phyloP scores from a whole-genome alignment of 192 early-diverging fungal genomes.

The Coemansia erecta region DNA sequence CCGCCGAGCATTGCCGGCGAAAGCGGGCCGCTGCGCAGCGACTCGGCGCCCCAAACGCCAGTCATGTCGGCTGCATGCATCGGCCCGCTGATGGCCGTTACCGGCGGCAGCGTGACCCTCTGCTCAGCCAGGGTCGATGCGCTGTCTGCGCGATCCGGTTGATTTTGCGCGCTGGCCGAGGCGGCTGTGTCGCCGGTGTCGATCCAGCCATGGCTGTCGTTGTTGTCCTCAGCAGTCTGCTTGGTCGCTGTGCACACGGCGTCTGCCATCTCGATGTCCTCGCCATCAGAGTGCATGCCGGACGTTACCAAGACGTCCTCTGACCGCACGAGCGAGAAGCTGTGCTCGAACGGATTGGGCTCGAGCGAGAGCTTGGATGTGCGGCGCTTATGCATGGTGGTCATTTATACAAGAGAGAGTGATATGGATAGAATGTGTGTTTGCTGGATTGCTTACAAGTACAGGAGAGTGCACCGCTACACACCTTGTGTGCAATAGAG shows the following conservation, averaged over 20 bases:
- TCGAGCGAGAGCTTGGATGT: constrained; percentile 72
- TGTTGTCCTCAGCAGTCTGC: not conserved
- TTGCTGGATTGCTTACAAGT: not conserved
- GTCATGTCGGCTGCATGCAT: constrained; percentile 40
- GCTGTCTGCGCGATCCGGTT: not conserved
- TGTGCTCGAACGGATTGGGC: constrained; percentile 87
- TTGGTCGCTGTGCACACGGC: too few species aligned
- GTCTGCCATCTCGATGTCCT: too few species aligned
- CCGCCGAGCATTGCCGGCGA: constrained; percentile 78
- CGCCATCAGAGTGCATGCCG: not conserved
- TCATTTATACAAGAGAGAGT: constrained; percentile 19
- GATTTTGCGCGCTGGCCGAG: not conserved
- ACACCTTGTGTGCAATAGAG: constrained; percentile 3
- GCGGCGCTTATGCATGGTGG: constrained; percentile 22
- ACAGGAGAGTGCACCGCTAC: not conserved
- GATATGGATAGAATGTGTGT: not conserved
- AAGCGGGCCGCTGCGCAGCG: constrained; percentile 69
- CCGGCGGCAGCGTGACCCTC: constrained; percentile 66
- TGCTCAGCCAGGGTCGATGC: not conserved
- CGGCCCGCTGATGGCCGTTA: constrained; percentile 62
- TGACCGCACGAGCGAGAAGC: constrained; percentile 58
- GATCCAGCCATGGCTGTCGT: not conserved
- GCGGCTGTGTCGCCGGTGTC: not conserved
- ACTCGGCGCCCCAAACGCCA: constrained; percentile 56
- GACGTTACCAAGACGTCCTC: constrained; percentile 8